Evolutionary conservation across 768 basidiomycete species (phyloP), one percentile per base, ranked within the genome.

Genomic region (Tephrocybe sp.): DNA sequence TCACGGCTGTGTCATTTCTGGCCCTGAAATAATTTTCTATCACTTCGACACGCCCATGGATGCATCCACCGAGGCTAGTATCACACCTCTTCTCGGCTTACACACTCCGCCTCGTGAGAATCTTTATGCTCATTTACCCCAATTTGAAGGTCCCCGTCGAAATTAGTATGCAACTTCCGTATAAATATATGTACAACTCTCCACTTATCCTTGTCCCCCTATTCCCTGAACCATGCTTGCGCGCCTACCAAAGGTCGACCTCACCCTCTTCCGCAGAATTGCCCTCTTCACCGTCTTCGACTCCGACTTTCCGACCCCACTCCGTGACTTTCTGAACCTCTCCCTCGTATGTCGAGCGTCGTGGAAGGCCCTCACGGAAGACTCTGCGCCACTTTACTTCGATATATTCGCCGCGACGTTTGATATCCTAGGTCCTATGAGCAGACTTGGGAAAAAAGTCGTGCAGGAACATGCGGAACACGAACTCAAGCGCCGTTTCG

Each of bases 401-500:
- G 59, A 67, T 36, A 59, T 79, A 20, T 80, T 83, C 56, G 56
- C 66, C 12, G 64, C 70, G n/a, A 72, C 72, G 42, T 84, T 86
- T 42, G 81, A 85, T 56, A 56, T 70, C 15, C 64, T 63, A 3
- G 73, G 76, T 2, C 73, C 77, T 11, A 51, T 66, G 25, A 64
- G 68, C 28, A 73, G 79, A 41, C 65, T 79, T 17, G 60, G 64
- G 6, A 57, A 56, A 46, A 45, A 61, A 15, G 48, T 64, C 0
- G 58, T 66, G 9, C 62, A 64, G 18, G 61, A 64, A 20, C 62
- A 72, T 46, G 67, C 74, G 28, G 69, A 74, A 17, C 36, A 61
- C 41, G 84, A 86, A 60, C 63, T 82, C 26, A 64, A 65, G 38
- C 71, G 72, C 21, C 74, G 83, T 1, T 74, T 72, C 50, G 51